Percentiles rank a stretch among this genome's conserved stretches.
phyloP scores from a whole-genome alignment of 441 rosid species.

The Metrosideros polymorpha region DNA sequence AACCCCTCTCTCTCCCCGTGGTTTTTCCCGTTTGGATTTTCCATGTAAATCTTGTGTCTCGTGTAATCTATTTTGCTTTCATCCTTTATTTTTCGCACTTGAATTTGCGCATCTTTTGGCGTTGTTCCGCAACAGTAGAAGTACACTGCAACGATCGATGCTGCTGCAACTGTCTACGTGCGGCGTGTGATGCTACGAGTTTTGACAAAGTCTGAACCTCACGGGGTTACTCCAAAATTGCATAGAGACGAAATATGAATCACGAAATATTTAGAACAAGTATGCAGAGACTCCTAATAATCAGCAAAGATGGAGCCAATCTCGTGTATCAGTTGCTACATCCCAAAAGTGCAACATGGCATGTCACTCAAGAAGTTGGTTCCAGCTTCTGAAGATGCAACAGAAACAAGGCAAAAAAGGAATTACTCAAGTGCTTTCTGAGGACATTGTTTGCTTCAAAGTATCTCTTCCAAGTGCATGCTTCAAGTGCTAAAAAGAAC shows the following conservation, averaged over 20 bases:
- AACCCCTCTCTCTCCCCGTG: too few relatives aligned
- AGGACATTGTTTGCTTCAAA: not conserved
- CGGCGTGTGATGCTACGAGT: not conserved
- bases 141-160: not conserved
- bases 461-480: too few relatives aligned
- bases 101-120: too few relatives aligned
- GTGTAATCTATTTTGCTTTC: too few relatives aligned
- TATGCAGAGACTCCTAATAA: not conserved
- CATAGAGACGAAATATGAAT: not conserved
- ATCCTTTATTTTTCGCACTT: too few relatives aligned
- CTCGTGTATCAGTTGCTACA: not conserved
- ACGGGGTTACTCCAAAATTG: not conserved
- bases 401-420: not conserved
- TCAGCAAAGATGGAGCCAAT: not conserved
- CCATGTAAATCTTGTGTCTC: too few relatives aligned
- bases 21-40: too few relatives aligned
- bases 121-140: too few relatives aligned
- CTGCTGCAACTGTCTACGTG: not conserved
- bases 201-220: not conserved
- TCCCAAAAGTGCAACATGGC: not conserved
- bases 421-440: not conserved
- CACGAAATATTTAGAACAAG: not conserved
- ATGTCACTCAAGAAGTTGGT: not conserved
- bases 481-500: not conserved
- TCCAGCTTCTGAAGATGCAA: not conserved